phyloP scores from a whole-genome alignment of 352 stramenopile genomes.

The Achlya hypogyna region DNA sequence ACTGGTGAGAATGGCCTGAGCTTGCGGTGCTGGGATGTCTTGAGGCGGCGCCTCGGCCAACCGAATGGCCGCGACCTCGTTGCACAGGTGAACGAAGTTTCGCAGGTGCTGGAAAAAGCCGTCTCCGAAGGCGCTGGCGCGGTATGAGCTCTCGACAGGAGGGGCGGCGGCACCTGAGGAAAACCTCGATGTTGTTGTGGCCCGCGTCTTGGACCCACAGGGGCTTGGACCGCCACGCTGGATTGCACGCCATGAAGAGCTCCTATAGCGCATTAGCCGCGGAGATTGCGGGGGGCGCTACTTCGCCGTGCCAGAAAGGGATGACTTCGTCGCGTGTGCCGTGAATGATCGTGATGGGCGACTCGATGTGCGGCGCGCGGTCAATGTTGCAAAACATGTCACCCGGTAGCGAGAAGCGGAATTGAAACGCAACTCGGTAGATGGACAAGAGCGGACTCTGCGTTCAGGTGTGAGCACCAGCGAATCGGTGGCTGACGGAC shows the following conservation, averaged over 20 bases:
- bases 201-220: conserved; percentile 96
- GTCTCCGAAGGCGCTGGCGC: conserved; percentile 38
- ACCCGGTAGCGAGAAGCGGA: conserved; percentile 94
- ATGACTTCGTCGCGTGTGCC: conserved; percentile 98
- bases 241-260: conserved; percentile 87
- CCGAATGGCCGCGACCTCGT: conserved; percentile 49
- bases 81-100: conserved; percentile 65
- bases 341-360: conserved; percentile 97
- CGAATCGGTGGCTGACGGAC: not conserved
- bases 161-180: conserved; percentile 58
- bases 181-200: conserved; percentile 98
- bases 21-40: conserved; percentile 8
- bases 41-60: conserved; percentile 28
- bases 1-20: not conserved
- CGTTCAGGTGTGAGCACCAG: not conserved
- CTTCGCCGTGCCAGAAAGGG: conserved; percentile 96
- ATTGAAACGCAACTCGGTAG: conserved; percentile 97
- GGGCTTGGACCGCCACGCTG: conserved; percentile 92
- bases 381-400: conserved; percentile 99
- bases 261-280: conserved; percentile 29
- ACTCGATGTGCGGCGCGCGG: conserved; percentile 80
- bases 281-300: conserved; percentile 11
- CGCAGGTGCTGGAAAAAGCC: conserved; percentile 76
- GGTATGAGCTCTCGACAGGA: not conserved
- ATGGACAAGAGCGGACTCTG: conserved; percentile 94